These are phyloP conservation scores for Aquilaria yunnanensis DNA, from an alignment of 345 rosid species.

Conservation along the genomic window DNA sequence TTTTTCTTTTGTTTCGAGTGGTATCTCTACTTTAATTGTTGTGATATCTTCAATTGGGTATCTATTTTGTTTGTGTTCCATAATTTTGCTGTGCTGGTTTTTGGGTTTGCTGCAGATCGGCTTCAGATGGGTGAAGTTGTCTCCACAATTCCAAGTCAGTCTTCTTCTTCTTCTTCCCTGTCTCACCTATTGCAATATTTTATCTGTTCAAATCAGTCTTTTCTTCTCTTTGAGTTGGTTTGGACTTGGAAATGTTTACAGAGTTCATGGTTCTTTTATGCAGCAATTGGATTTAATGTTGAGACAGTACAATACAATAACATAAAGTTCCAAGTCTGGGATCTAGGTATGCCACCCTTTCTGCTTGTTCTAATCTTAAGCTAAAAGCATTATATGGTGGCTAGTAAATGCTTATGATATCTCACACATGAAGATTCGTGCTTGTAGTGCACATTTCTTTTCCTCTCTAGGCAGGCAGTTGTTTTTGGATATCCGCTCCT, in stretches of 20 bases:
- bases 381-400: too few species aligned
- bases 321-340: constrained; percentile 95
- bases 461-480: too few species aligned
- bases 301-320: constrained; percentile 94
- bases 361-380: constrained; percentile 1
- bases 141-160: constrained; percentile 92
- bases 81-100: constrained; percentile 6
- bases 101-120: constrained; percentile 53
- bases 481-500: too few species aligned
- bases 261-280: constrained; percentile 14
- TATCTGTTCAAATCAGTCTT: neutral
- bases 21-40: constrained; percentile 1
- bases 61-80: constrained; percentile 4
- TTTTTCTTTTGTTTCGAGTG: neutral
- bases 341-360: constrained; percentile 44
- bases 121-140: constrained; percentile 99
- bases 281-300: constrained; percentile 97
- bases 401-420: too few species aligned
- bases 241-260: constrained; percentile 5
- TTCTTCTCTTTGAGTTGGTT: neutral
- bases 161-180: constrained; percentile 1
- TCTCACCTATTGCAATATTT: neutral
- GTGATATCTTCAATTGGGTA: constrained; percentile 10
- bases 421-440: too few species aligned
- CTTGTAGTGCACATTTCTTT: too few species aligned